Evolutionary conservation across 2,329 filamentous ascomycete genomes (phyloP), one percentile per base, ranked within the genome.

Genomic region (Trichophyton schoenleinii): DNA sequence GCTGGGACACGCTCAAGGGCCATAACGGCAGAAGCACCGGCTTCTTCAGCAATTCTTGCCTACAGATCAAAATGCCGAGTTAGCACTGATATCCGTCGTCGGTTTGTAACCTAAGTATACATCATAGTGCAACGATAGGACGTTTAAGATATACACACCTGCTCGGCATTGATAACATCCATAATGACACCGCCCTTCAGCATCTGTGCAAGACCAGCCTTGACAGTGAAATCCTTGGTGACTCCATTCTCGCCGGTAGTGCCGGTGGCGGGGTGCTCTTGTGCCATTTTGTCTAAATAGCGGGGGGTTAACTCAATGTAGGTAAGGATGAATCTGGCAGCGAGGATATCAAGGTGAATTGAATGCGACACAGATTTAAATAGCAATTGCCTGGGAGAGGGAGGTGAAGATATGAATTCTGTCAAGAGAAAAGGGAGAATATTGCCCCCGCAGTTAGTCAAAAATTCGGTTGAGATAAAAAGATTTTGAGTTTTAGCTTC

Each of bases 131-230:
- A 41, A 28, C 3, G 18, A 7, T 5, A 28, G n/a, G 44, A n/a
- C 8, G 2, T 38, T 18, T 18, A 20, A 36, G 13, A 52, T 15
- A 59, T 48, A 62, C 58, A 61, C 73, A 85, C 85, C 79, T 89
- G 91, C 72, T 89, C 88, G 28, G 91, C 89, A 74, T 92, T 89
- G 65, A 95, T 90, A 62, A 97, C 94, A 77, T 99, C 94, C 94
- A 99, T 99, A 77, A 99, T 99, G 67, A 99, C 94, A 70, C 94
- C 94, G 73, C 94, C 94, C 82, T 97, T 96, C 77, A 97, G 81
- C 94, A 99, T 99, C 77, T 95, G 88, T 25, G 94, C 94, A 66
- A 99, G 81, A 63, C 92, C 94, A 60, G 90, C 88, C 83, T 99
- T 99, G 82, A 96, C 87, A 67, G 86, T 86, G 76, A 96, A 95